Percentiles rank a stretch among this genome's conserved stretches.
phyloP scores from a whole-genome alignment of 257 asterid genomes.

The Thymus mandschuricus region DNA sequence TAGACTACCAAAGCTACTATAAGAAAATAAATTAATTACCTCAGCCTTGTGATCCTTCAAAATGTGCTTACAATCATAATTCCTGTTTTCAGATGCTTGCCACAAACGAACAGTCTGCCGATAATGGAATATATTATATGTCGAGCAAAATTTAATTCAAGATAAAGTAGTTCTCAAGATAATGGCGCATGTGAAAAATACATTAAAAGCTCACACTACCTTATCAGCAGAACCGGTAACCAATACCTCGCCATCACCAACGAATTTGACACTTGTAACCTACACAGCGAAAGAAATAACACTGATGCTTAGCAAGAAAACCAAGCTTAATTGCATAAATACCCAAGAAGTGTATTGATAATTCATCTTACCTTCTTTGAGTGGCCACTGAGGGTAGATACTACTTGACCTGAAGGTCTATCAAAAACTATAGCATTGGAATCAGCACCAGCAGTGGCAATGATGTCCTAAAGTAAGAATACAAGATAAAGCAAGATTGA shows the following conservation, averaged over 20 bases:
- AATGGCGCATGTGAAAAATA: background rate
- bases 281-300: slow-evolving; percentile 25
- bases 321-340: background rate
- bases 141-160: background rate
- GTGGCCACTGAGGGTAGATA: slow-evolving; percentile 94
- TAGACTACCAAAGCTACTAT: background rate
- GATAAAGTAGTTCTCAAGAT: background rate
- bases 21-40: slow-evolving; percentile 43
- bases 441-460: slow-evolving; percentile 92
- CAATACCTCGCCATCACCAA: slow-evolving; percentile 66
- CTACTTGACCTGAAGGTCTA: slow-evolving; percentile 79
- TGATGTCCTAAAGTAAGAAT: slow-evolving; percentile 59
- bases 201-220: slow-evolving; percentile 40
- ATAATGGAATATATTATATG: slow-evolving; percentile 16
- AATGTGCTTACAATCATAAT: slow-evolving; percentile 65
- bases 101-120: slow-evolving; percentile 97
- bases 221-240: slow-evolving; percentile 90
- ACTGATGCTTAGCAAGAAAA: background rate
- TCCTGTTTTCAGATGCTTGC: slow-evolving; percentile 75
- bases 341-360: slow-evolving; percentile 2
- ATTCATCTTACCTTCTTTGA: slow-evolving; percentile 75
- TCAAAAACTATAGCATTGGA: slow-evolving; percentile 80
- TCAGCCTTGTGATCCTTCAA: slow-evolving; percentile 91
- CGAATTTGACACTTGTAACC: slow-evolving; percentile 89
- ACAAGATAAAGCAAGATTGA: slow-evolving; percentile 9